Evolutionary conservation across 1,139 yeast genomes (phyloP).

Genomic region (Zygosaccharomyces sapae): DNA sequence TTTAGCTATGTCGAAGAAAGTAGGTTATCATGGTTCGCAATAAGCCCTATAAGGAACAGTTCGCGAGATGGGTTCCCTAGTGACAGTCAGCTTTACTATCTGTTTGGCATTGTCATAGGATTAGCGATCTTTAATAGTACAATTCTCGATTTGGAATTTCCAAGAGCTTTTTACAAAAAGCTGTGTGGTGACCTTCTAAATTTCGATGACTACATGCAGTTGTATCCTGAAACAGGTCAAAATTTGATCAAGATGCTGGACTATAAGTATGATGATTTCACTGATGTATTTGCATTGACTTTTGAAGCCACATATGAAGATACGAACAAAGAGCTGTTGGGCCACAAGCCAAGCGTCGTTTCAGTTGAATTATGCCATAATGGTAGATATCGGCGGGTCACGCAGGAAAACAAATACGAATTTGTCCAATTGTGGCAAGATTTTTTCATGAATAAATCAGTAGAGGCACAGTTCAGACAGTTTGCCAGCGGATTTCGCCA

Average conservation of each 20-base stretch:
- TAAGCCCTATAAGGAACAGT: slow-evolving; percentile 41
- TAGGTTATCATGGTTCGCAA: slow-evolving; percentile 68
- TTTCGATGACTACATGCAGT: slow-evolving; percentile 58
- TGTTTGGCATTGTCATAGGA: slow-evolving; percentile 83
- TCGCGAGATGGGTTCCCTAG: slow-evolving; percentile 26
- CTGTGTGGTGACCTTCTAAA: slow-evolving; percentile 54
- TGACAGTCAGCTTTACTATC: slow-evolving; percentile 50
- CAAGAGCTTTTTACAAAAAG: slow-evolving; percentile 70
- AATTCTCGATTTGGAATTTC: slow-evolving; percentile 73
- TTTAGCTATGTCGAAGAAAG: slow-evolving; percentile 65
- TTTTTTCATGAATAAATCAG: slow-evolving; percentile 55
- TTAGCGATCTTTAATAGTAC: slow-evolving; percentile 88
- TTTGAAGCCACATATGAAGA: slow-evolving; percentile 47
- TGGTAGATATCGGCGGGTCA: slow-evolving; percentile 56
- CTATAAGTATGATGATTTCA: slow-evolving; percentile 46
- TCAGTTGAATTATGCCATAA: slow-evolving; percentile 50
- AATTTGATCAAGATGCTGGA: slow-evolving; percentile 54
- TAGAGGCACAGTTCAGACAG: slow-evolving; percentile 49
- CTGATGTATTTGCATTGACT: slow-evolving; percentile 43
- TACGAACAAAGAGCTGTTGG: slow-evolving; percentile 36
- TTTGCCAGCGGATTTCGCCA: slow-evolving; percentile 67
- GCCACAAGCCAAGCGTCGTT: slow-evolving; percentile 25
- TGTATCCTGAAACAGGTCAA: slow-evolving; percentile 63
- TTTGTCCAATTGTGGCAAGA: slow-evolving; percentile 62
- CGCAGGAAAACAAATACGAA: slow-evolving; percentile 48